Base-by-base conservation (phyloP, 2,329 filamentous ascomycete genomes). In the Rhytidhysteron rufulum region DNA sequence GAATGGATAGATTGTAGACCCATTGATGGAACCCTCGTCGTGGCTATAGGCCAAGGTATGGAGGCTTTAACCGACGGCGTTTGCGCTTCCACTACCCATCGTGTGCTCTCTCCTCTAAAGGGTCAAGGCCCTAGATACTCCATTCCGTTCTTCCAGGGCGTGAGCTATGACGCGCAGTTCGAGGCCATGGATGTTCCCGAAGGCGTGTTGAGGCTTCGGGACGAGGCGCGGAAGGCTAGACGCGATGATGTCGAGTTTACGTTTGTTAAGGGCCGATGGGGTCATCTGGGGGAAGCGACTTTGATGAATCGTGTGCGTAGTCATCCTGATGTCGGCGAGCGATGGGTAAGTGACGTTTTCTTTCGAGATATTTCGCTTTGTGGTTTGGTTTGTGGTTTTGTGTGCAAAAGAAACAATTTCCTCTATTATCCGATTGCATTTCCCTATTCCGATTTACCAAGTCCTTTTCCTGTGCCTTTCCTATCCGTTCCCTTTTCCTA, bases 91-190 rank as follows among this genome's bases (percentile, higher is more conserved):
- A 94, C 88, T 3, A 93, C 88, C 30, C 88, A 94, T 65, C 77
- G 88, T 8, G 88, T 94, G 25, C 72, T 93, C n/a, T 85, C 80
- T 21, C 88, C 88, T 0, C 58, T 70, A 1, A 78, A 79, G 6
- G 87, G 86, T 10, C 70, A 77, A 8, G 88, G 87, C 4, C 74
- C 88, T 22, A 74, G 88, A 40, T 91, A 82, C 69, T 86, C 81
- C 6, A 84, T 94, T 34, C 88, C 88, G 0, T 94, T 95, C 68
- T 94, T 94, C 70, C 88, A 93, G 62, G 88, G 88, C 17, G 86
- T 94, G 44, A 81, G 82, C 54, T 82, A 87, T 42, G 86, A 89
- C 61, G 82, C 86, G 0, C 78, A 79, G 15, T 94, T 94, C 60
- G 87, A 88, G 57, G 83, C 85, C 51, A 80, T 93, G 66, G 84